A percentile compares a stretch with the other conserved stretches of the same genome.
Evolutionary conservation across 768 basidiomycete genomes (phyloP).

Genomic region (Hericium rajendrae): DNA sequence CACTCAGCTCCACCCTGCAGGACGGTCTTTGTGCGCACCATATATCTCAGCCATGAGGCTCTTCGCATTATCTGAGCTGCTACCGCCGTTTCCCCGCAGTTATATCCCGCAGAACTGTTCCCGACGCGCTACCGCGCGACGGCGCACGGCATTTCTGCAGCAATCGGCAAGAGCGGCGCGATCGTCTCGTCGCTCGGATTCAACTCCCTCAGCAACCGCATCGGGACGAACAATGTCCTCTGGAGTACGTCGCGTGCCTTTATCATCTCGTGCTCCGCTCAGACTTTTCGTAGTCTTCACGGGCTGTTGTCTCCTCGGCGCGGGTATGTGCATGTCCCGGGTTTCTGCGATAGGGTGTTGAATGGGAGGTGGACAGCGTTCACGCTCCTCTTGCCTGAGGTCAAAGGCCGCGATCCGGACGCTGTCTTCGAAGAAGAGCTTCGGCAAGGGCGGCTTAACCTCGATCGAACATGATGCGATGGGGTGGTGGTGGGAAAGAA

Average conservation of each 20-base stretch:
- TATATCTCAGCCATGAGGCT: conserved; percentile 3
- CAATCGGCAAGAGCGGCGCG: conserved; percentile 64
- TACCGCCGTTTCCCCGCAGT: conserved; percentile 23
- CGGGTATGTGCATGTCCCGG: conserved; percentile 21
- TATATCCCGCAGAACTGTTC: conserved; percentile 73
- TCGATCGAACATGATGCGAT: no score
- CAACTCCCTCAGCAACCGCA: conserved; percentile 47
- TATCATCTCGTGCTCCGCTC: not conserved
- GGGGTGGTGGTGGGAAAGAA: no score
- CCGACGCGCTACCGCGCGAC: conserved; percentile 66
- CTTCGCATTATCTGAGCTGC: not conserved
- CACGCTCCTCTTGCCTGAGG: conserved; percentile 43
- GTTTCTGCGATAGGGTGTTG: not conserved
- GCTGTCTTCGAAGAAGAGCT: conserved; percentile 32
- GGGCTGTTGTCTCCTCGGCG: conserved; percentile 51
- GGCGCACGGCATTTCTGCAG: conserved; percentile 70
- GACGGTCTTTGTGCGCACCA: conserved; percentile 38
- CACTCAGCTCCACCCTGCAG: no score
- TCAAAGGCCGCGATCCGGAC: conserved; percentile 42
- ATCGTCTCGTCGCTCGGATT: conserved; percentile 71
- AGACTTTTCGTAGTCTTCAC: conserved; percentile 44
- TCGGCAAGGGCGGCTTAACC: not conserved
- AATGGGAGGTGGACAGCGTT: conserved; percentile 25
- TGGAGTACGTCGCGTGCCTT: conserved; percentile 47
- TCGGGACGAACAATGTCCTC: conserved; percentile 56